phyloP scores from a whole-genome alignment of 1,284 basidiomycete species.

The Heterobasidion irregulare region DNA sequence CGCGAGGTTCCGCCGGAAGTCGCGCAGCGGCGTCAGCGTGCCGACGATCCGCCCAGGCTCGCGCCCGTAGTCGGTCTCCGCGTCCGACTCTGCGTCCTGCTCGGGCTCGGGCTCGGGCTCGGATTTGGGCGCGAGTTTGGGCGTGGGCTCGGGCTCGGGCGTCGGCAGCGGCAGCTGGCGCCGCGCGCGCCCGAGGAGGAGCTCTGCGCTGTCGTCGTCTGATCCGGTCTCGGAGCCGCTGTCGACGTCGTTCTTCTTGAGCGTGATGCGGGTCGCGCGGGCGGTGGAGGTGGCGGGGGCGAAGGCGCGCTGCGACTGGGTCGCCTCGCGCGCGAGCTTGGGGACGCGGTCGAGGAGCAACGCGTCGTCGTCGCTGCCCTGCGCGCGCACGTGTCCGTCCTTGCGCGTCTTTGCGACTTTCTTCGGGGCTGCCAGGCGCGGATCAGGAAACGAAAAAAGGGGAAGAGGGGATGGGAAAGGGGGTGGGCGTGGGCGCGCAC shows the following conservation, averaged over 20 bases:
- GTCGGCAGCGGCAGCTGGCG: slow-evolving; percentile 30
- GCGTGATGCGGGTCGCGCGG: slow-evolving; percentile 33
- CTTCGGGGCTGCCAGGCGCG: slow-evolving; percentile 41
- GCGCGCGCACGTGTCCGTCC: slow-evolving; percentile 50
- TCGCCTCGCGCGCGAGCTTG: slow-evolving; percentile 14
- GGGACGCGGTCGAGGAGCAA: slow-evolving; percentile 47
- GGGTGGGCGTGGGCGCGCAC: slow-evolving; percentile 31
- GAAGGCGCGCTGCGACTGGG: neutral
- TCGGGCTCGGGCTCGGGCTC: slow-evolving; percentile 35
- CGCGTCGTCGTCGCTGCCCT: slow-evolving; percentile 47
- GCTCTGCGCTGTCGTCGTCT: slow-evolving; percentile 19
- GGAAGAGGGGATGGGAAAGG: neutral
- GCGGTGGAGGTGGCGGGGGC: slow-evolving; percentile 17
- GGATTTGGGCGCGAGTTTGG: slow-evolving; percentile 30
- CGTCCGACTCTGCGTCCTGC: slow-evolving; percentile 7
- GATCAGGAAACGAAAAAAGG: too few relatives aligned
- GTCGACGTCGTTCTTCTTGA: slow-evolving; percentile 26
- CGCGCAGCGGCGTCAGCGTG: slow-evolving; percentile 62
- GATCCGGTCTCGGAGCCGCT: slow-evolving; percentile 21
- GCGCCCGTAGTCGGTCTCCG: slow-evolving; percentile 27
- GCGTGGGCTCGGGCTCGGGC: slow-evolving; percentile 23
- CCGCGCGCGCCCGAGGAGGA: slow-evolving; percentile 15
- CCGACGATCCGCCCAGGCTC: slow-evolving; percentile 60
- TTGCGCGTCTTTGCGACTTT: slow-evolving; percentile 40
- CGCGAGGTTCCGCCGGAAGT: slow-evolving; percentile 65